A percentile compares a stretch with the other conserved stretches of the same genome.
Evolutionary conservation across 2,329 filamentous ascomycete genomes (phyloP).

Genomic region (Gliomastix tumulicola): DNA sequence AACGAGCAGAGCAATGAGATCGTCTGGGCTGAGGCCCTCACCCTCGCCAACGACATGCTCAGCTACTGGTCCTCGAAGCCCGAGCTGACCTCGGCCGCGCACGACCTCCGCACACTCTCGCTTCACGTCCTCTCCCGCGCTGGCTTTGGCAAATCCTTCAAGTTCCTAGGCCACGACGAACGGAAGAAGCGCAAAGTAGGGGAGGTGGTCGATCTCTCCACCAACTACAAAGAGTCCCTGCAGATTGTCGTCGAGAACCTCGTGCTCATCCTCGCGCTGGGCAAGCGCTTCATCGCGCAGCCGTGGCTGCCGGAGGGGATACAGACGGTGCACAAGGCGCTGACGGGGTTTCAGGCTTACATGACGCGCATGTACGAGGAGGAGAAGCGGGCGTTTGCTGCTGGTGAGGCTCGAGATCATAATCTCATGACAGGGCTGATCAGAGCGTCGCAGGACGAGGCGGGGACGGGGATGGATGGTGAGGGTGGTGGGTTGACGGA

Average conservation of each 20-base stretch:
- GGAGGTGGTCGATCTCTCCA: background rate
- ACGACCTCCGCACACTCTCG: constrained; percentile 17
- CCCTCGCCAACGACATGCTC: background rate
- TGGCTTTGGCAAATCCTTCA: constrained; percentile 3
- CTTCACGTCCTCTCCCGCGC: constrained; percentile 3
- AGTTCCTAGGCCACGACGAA: constrained; percentile 15
- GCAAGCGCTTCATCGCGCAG: background rate
- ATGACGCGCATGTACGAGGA: constrained; percentile 21
- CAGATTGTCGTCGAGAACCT: constrained; percentile 16
- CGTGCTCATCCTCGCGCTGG: constrained; percentile 12
- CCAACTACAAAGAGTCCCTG: constrained; percentile 1
- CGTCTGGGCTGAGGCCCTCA: constrained; percentile 6
- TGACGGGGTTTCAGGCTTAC: constrained; percentile 13
- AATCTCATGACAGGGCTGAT: constrained; percentile 4
- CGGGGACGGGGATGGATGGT: background rate
- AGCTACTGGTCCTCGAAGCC: background rate
- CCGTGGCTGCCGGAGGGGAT: constrained; percentile 7
- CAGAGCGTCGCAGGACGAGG: background rate
- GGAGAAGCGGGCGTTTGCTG: constrained; percentile 5
- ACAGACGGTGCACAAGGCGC: constrained; percentile 12
- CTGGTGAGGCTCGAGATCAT: background rate
- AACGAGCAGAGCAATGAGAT: constrained; percentile 7
- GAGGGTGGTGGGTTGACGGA: background rate
- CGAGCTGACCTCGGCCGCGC: background rate
- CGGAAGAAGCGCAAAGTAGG: too few relatives aligned